phyloP scores from a whole-genome alignment of 1,284 basidiomycete species.

The Neonothopanus nambi region DNA sequence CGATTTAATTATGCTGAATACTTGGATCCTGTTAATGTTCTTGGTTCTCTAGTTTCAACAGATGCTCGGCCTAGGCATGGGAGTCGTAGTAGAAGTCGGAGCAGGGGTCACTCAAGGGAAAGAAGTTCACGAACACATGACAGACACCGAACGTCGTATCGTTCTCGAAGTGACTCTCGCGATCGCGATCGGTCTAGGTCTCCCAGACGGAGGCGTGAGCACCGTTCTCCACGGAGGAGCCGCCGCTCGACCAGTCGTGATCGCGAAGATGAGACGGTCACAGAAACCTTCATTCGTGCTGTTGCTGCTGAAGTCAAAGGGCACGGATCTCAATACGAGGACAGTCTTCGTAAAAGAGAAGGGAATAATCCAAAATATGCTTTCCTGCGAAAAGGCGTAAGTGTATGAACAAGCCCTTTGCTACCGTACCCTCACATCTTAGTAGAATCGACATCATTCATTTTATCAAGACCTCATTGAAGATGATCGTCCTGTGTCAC shows the following conservation, averaged over 20 bases:
- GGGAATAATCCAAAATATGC: slow-evolving; percentile 78
- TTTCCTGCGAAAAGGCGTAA: slow-evolving; percentile 75
- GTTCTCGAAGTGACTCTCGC: slow-evolving; percentile 46
- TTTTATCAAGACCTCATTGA: slow-evolving; percentile 80
- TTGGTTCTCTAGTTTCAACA: slow-evolving; percentile 8
- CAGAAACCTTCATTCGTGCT: slow-evolving; percentile 80
- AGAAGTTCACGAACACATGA: neutral
- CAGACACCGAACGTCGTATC: slow-evolving; percentile 17
- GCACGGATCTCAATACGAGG: slow-evolving; percentile 79
- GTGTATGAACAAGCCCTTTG: slow-evolving; percentile 26
- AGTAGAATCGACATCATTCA: slow-evolving; percentile 77
- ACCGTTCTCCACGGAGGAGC: slow-evolving; percentile 32
- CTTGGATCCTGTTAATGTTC: neutral
- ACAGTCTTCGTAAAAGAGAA: slow-evolving; percentile 75
- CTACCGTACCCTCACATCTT: slow-evolving; percentile 11
- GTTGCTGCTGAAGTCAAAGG: slow-evolving; percentile 85
- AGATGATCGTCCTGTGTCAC: slow-evolving; percentile 55
- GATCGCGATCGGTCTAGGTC: slow-evolving; percentile 47
- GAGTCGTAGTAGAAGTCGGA: slow-evolving; percentile 40
- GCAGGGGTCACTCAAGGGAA: slow-evolving; percentile 33
- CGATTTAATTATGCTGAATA: slow-evolving; percentile 27
- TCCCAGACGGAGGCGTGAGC: slow-evolving; percentile 34
- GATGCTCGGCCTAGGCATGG: slow-evolving; percentile 24
- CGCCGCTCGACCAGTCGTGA: slow-evolving; percentile 40
- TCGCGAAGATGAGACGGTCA: slow-evolving; percentile 60